Evolutionary conservation across 768 basidiomycete species (phyloP).

Genomic region (Daedaleopsis sinensis): DNA sequence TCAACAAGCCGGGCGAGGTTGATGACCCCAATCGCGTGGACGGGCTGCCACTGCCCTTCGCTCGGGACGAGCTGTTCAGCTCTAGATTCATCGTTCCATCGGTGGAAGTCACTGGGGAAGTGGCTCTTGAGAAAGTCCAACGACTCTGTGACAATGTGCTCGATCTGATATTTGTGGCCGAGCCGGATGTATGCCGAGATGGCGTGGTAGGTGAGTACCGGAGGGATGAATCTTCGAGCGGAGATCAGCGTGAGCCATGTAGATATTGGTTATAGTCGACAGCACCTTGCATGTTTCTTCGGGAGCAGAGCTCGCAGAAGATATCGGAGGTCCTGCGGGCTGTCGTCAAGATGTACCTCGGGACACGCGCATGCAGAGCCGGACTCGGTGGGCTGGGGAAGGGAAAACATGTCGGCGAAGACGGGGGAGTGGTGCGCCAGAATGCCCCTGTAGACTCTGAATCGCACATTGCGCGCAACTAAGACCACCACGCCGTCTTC

Average conservation of each 20-base stretch:
- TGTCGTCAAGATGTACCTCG: neutral
- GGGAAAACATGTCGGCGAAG: constrained; percentile 7
- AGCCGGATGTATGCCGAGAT: neutral
- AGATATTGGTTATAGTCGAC: neutral
- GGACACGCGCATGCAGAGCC: neutral
- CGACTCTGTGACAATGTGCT: neutral
- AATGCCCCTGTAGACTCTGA: constrained; percentile 27
- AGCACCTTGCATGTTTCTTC: neutral
- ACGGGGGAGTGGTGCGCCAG: constrained; percentile 27
- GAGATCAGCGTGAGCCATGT: neutral
- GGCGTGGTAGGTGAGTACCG: neutral
- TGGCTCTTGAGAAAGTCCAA: neutral
- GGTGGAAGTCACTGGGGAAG: neutral
- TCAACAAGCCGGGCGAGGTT: neutral
- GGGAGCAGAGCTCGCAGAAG: neutral
- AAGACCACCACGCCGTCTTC: constrained; percentile 30
- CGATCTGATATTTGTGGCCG: neutral
- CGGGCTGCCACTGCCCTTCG: neutral
- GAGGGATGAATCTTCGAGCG: neutral
- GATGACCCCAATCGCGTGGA: neutral
- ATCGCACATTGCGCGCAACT: constrained; percentile 23
- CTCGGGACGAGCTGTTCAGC: neutral
- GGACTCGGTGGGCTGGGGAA: no score
- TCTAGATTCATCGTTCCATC: neutral
- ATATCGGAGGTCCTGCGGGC: neutral